Base-by-base conservation (phyloP, 805 yeast species). In the Kregervanrija pseudodelftensis region DNA sequence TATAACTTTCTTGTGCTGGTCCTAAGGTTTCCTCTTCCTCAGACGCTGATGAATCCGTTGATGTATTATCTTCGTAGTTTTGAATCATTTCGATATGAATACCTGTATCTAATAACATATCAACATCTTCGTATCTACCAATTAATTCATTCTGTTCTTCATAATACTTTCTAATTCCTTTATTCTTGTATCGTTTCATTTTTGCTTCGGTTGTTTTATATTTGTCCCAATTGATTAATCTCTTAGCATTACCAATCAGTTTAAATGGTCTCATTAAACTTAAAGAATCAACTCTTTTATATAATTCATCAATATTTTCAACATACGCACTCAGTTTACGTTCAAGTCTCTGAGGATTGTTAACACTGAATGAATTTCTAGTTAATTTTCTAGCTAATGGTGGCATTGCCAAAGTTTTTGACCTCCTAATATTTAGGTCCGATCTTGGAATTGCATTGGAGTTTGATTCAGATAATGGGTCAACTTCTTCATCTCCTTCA, bases 21-120 rank as follows among this genome's bases (percentile, higher is more conserved):
- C 28, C 14, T 5, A 11, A 9, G 5, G 11, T 33, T n/a, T 35
- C 40, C 7, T 28, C 36, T 1, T 38, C 41, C 2, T 33, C 28
- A 11, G 51, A 50, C 40, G 67, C 70, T 30, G 65, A 30, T 8
- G 37, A 40, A 11, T 42, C 51, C 1, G 47, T 30, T 8, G 54
- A 50, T 3, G 54, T 43, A 22, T 54, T 49, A 33, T 51, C 68
- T 3, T 76, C 78, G 53, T 85, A 84, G 41, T 74, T 78, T 39
- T 75, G 68, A 42, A 85, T 69, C 80, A 85, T 80, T 37, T 74
- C 68, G 47, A 73, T 70, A 51, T 80, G 85, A 46, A 85, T 72
- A 1, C 89, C 89, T 4, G 86, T 76, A 55, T 83, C 93, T 39
- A 85, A 67, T 42, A 84, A 65, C 41, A 68, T 66, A 57, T 85